A percentile compares a stretch with the other conserved stretches of the same genome.
These are phyloP conservation scores for Hypoxylon sp. DNA, from an alignment of 2,329 filamentous ascomycete genomes.

Conservation along the genomic window DNA sequence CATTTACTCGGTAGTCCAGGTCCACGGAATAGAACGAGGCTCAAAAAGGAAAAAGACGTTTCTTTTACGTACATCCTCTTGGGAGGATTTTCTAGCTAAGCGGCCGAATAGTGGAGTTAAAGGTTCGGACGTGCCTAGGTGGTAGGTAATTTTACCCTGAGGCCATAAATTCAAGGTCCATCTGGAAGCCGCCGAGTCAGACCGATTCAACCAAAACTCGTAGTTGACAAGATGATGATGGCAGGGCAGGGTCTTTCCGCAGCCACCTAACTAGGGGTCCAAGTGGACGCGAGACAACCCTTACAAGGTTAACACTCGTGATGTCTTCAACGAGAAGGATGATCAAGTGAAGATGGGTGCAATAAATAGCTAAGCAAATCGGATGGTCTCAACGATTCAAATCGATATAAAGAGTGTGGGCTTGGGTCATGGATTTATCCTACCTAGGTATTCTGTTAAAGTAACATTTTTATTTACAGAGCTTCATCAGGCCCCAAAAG, in stretches of 20 bases:
- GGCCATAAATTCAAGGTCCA: slow-evolving; percentile 17
- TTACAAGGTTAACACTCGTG: slow-evolving; percentile 29
- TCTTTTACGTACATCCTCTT: slow-evolving; percentile 40
- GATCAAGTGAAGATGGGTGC: slow-evolving; percentile 3
- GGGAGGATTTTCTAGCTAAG: slow-evolving; percentile 24
- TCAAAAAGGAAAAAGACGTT: slow-evolving; percentile 29
- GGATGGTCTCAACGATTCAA: not conserved
- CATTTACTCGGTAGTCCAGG: slow-evolving; percentile 8
- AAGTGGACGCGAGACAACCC: slow-evolving; percentile 24
- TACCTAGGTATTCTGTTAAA: no score
- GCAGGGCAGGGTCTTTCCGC: not conserved
- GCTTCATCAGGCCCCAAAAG: slow-evolving; percentile 21
- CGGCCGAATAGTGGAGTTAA: slow-evolving; percentile 28
- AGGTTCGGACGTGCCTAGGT: no score
- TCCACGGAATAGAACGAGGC: slow-evolving; percentile 23
- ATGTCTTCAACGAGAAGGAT: slow-evolving; percentile 20
- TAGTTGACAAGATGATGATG: slow-evolving; percentile 14
- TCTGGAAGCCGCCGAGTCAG: slow-evolving; percentile 27
- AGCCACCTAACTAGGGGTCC: slow-evolving; percentile 5
- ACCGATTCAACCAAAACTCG: slow-evolving; percentile 10
- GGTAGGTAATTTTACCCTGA: slow-evolving; percentile 20
- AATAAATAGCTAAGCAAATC: slow-evolving; percentile 1
- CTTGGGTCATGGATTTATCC: slow-evolving; percentile 9
- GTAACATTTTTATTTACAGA: slow-evolving; percentile 22
- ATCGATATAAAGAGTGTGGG: not conserved